These are phyloP conservation scores for Ascomycota sp. DNA, from an alignment of 2,329 filamentous ascomycete genomes.

Conservation along the genomic window DNA sequence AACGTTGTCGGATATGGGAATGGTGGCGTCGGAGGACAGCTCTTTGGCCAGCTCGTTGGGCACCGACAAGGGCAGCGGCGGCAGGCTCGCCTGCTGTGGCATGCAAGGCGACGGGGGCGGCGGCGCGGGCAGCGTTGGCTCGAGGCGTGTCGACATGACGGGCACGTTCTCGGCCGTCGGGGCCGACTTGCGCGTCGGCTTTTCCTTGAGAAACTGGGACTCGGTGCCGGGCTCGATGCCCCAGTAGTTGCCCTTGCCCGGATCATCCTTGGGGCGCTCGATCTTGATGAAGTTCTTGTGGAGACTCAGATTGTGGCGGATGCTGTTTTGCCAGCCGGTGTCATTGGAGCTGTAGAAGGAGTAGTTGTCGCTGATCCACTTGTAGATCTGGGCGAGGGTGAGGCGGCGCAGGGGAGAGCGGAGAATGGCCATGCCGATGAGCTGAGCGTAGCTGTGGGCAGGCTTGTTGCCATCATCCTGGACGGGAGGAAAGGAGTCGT, in stretches of 20 bases:
- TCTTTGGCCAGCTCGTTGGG: conserved; percentile 27
- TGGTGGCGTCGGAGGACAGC: conserved; percentile 58
- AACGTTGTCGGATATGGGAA: conserved; percentile 47
- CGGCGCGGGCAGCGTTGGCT: conserved; percentile 23
- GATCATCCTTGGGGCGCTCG: conserved; percentile 88
- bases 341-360: conserved; percentile 71
- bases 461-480: conserved; percentile 80
- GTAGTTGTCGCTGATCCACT: conserved; percentile 95
- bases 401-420: conserved; percentile 65
- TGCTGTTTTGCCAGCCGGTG: conserved; percentile 96
- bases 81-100: conserved; percentile 18
- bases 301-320: conserved; percentile 88
- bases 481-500: conserved; percentile 61
- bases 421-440: conserved; percentile 94
- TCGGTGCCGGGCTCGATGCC: conserved; percentile 80
- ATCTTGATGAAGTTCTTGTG: conserved; percentile 96
- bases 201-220: conserved; percentile 75
- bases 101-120: too few relatives aligned
- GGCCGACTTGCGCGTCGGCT: conserved; percentile 40
- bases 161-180: conserved; percentile 36
- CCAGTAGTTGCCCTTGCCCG: conserved; percentile 97
- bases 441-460: conserved; percentile 75
- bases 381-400: conserved; percentile 90
- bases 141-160: conserved; percentile 35
- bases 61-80: conserved; percentile 18